phyloP scores from a whole-genome alignment of 768 basidiomycete species.

The Artomyces pyxidatus region DNA sequence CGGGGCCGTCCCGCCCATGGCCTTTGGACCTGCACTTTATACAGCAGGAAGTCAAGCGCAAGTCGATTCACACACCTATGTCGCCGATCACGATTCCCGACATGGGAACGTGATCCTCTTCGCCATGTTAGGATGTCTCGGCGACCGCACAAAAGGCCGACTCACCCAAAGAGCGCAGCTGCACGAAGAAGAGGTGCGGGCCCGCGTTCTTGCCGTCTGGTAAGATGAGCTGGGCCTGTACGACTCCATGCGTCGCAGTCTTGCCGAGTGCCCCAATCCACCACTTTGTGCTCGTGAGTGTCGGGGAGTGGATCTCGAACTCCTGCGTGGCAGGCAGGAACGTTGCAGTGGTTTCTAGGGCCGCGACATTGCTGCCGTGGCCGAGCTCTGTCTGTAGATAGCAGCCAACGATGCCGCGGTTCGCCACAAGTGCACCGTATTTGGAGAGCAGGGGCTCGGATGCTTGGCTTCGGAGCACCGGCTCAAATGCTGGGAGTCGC shows the following conservation, averaged over 20 bases:
- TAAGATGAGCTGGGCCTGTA: conserved; percentile 68
- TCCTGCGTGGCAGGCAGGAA: conserved; percentile 58
- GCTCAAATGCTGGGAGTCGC: conserved; percentile 45
- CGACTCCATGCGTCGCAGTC: conserved; percentile 66
- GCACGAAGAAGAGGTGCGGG: conserved; percentile 70
- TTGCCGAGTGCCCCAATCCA: conserved; percentile 72
- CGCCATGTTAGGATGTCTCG: background rate
- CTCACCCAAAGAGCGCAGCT: conserved; percentile 54
- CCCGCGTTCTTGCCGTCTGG: conserved; percentile 54
- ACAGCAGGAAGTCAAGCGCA: background rate
- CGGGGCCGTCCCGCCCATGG: conserved; percentile 36
- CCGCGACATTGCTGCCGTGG: conserved; percentile 64
- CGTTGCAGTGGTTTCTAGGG: conserved; percentile 70
- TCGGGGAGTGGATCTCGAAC: conserved; percentile 73
- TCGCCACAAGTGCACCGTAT: conserved; percentile 40
- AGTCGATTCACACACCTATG: conserved; percentile 38
- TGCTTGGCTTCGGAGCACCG: conserved; percentile 57
- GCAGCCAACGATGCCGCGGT: conserved; percentile 57
- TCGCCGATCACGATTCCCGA: conserved; percentile 63
- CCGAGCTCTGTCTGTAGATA: conserved; percentile 76
- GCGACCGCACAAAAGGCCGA: background rate
- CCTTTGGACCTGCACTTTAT: conserved; percentile 44
- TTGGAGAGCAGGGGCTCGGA: conserved; percentile 43
- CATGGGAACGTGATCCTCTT: conserved; percentile 52
- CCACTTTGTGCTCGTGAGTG: conserved; percentile 72